These are phyloP conservation scores for Gyrodon lividus DNA, from an alignment of 768 basidiomycete species.

Conservation along the genomic window DNA sequence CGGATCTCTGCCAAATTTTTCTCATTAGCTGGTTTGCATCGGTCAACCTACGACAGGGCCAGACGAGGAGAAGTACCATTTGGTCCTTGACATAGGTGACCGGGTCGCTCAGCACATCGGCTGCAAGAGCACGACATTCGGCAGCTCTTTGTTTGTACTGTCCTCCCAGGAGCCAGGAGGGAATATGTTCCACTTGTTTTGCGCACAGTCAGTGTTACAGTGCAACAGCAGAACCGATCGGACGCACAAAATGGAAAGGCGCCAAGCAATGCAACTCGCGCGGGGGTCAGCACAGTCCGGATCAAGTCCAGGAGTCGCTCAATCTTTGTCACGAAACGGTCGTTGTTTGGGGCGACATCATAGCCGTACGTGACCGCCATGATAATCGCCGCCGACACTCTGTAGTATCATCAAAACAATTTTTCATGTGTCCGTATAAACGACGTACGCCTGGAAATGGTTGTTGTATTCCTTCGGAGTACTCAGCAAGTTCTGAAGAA, in stretches of 20 bases:
- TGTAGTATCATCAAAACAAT: slow-evolving; percentile 1
- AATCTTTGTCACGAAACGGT: slow-evolving; percentile 26
- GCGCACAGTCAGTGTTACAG: neutral
- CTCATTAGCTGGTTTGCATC: neutral
- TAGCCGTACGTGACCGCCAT: slow-evolving; percentile 29
- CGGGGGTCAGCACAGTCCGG: slow-evolving; percentile 13
- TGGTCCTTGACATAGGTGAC: slow-evolving; percentile 21
- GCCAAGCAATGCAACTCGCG: slow-evolving; percentile 19
- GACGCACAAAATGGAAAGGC: slow-evolving; percentile 29
- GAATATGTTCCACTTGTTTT: slow-evolving; percentile 27
- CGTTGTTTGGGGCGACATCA: slow-evolving; percentile 20
- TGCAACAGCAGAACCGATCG: neutral
- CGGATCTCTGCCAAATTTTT: slow-evolving; percentile 9
- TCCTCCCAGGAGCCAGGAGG: slow-evolving; percentile 36
- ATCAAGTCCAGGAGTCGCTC: slow-evolving; percentile 14
- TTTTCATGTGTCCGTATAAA: slow-evolving; percentile 2
- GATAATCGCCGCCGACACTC: slow-evolving; percentile 21
- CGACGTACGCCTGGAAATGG: slow-evolving; percentile 22
- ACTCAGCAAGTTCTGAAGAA: slow-evolving; percentile 22
- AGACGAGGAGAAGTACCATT: slow-evolving; percentile 15
- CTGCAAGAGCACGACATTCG: slow-evolving; percentile 20
- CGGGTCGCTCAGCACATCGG: slow-evolving; percentile 20
- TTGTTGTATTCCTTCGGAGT: slow-evolving; percentile 12
- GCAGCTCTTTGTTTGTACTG: slow-evolving; percentile 18
- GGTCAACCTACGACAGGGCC: neutral